Base-by-base conservation (phyloP, 2,329 filamentous ascomycete species). In the Paraconiothyrium sp. region DNA sequence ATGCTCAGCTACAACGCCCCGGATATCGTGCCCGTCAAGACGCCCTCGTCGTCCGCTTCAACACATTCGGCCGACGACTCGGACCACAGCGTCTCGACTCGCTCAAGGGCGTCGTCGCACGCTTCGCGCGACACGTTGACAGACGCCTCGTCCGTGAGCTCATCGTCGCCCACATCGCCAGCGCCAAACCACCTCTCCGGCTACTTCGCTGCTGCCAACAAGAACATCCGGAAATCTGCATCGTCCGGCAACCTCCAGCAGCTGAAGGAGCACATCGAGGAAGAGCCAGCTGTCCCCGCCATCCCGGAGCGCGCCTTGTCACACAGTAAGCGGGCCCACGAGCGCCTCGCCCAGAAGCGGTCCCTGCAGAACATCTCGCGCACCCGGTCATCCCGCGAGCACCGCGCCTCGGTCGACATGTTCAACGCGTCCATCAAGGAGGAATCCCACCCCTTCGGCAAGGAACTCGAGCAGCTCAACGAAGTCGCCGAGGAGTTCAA, bases 1-100 rank as follows among this genome's bases (percentile, higher is more conserved):
- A 93, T 96, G 87, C 89, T 97, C 58, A 93, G 93, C 8, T 97
- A 97, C 85, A 94, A 94, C 75, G 94, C 95, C 10, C 94, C 94
- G 54, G 91, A 97, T 75, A 89, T 97, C 64, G 82, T 83, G 48
- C 78, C 73, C 54, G 73, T 78, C 9, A 68, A 77, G 6, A 77
- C 79, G 14, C 65, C 67, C 30, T 75, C 80, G 27, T 83, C 84
- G n/a, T 87, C 85, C 83, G 83, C 35, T 7, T 84, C 74, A 83
- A 83, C 70, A 81, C 85, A 85, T 68, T 91, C 90, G 3, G 88
- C 88, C 46, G 89, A 91, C 61, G 92, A 94, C 66, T 93, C 90
- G 4, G 92, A 94, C 69, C 84, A 83, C 71, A 87, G 87, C 60
- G 77, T 79, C 57, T 78, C 79, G 20, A 78, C 80, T 32, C 72